phyloP scores from a whole-genome alignment of 805 yeast species.

The Wickerhamia fluorescens region DNA sequence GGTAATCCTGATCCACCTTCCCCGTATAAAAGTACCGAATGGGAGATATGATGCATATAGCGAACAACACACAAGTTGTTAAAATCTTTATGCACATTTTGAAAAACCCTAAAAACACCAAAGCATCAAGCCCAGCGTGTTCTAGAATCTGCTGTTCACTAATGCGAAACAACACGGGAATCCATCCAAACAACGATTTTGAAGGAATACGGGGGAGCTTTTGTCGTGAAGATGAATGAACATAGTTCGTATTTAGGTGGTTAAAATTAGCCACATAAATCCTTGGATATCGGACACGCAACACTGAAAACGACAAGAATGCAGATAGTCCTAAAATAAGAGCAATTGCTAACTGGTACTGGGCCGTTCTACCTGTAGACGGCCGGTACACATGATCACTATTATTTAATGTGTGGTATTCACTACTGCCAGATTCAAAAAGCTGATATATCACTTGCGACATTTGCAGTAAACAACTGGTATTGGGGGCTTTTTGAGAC shows the following conservation, averaged over 20 bases:
- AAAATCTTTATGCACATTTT: conserved; percentile 75
- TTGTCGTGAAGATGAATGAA: conserved; percentile 37
- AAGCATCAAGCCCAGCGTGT: conserved; percentile 91
- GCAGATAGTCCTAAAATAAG: conserved; percentile 60
- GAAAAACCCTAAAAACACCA: conserved; percentile 85
- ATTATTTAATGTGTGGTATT: conserved; percentile 1
- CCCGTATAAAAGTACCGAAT: conserved; percentile 81
- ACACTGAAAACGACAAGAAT: conserved; percentile 57
- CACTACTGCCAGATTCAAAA: too few relatives aligned
- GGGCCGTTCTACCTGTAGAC: conserved; percentile 48
- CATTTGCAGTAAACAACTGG: too few relatives aligned
- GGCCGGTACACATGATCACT: conserved; percentile 5
- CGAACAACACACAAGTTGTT: conserved; percentile 57
- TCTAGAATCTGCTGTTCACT: conserved; percentile 74
- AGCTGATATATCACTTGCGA: too few relatives aligned
- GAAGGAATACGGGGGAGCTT: conserved; percentile 55
- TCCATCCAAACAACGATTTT: conserved; percentile 71
- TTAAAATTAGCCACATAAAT: conserved; percentile 76
- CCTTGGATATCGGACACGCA: conserved; percentile 70
- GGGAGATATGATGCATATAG: conserved; percentile 75
- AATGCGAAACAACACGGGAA: conserved; percentile 55
- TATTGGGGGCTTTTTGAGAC: too few relatives aligned
- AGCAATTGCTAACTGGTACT: conserved; percentile 74
- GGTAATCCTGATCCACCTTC: conserved; percentile 43
- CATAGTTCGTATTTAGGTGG: conserved; percentile 35